These are phyloP conservation scores for Leucosporidium yakuticum DNA, from an alignment of 768 basidiomycete genomes.

Conservation along the genomic window DNA sequence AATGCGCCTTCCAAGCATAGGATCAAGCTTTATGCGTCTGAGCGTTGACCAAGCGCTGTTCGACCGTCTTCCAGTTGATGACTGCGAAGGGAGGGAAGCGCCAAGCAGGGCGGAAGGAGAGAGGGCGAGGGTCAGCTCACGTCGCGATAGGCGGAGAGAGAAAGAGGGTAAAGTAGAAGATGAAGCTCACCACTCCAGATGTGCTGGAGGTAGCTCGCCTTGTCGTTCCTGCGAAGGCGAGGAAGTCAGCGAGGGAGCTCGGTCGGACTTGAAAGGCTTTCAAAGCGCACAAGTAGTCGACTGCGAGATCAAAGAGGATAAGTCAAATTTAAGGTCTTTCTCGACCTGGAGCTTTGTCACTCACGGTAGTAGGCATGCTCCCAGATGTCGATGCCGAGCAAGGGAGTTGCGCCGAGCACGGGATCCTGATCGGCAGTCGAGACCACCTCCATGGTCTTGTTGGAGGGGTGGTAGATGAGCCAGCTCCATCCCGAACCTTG, in stretches of 20 bases:
- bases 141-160: too few relatives aligned
- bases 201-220: constrained; percentile 85
- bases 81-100: constrained; percentile 46
- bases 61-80: constrained; percentile 91
- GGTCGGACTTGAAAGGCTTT: too few relatives aligned
- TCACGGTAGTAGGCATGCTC: constrained; percentile 76
- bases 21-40: too few relatives aligned
- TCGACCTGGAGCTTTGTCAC: too few relatives aligned
- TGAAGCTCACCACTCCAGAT: constrained; percentile 58
- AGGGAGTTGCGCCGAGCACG: constrained; percentile 69
- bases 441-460: constrained; percentile 68
- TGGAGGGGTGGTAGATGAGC: constrained; percentile 51
- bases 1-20: too few relatives aligned
- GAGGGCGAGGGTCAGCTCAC: too few relatives aligned
- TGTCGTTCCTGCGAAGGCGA: constrained; percentile 50
- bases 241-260: constrained; percentile 30
- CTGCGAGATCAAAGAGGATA: constrained; percentile 3
- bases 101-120: too few relatives aligned
- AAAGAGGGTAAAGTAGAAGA: too few relatives aligned
- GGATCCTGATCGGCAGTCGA: constrained; percentile 98
- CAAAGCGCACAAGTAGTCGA: not conserved
- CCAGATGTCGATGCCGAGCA: constrained; percentile 97
- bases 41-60: constrained; percentile 41
- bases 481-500: constrained; percentile 99
- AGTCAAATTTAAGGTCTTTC: too few relatives aligned